Evolutionary conservation across 768 basidiomycete genomes (phyloP), one percentile per base, ranked within the genome.

Genomic region (Phanerochaete sordida): DNA sequence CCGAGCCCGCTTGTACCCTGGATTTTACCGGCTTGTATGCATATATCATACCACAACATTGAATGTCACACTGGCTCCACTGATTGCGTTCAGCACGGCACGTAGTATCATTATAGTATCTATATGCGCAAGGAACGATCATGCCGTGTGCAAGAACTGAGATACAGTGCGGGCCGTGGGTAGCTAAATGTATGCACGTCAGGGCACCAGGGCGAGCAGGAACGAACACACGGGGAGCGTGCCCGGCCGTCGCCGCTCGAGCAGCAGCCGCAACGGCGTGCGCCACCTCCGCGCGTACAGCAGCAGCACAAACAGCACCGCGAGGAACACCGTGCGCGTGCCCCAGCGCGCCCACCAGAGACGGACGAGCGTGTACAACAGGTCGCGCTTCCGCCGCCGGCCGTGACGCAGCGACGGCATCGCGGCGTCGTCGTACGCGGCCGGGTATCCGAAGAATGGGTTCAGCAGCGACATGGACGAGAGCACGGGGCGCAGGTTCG

Each of bases 361-460:
- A 35, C 77, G 67, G 2, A 76, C 75, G 27, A 92, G 79, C 2
- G 90, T 91, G 45, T 77, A 78, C 23, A 78, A 67, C 26, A 92
- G 79, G 69, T 90, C 88, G 64, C 87, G 81, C 62, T 86, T 87
- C 56, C 89, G 82, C 58, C 83, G 81, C 33, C 85, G 87, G 39
- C 87, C 86, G 69, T 84, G 78, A 37, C 77, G 79, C 62, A 88
- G 76, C 16, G 75, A 71, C 52, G 79, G 74, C 16, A 79, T 73
- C n/a, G 72, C 30, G 12, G 74, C 31, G 69, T 74, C 53, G 57
- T 72, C 58, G 68, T 69, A 58, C 66, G 70, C 31, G 13, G 78
- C 77, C 6, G 89, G 87, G 67, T 91, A 91, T 3, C 90, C 90
- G 62, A 83, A 92, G 72, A 86, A 91, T 1, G 90, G 90, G 63